These are phyloP conservation scores for Lactarius akahatsu DNA, from an alignment of 768 basidiomycete genomes.

Conservation along the genomic window DNA sequence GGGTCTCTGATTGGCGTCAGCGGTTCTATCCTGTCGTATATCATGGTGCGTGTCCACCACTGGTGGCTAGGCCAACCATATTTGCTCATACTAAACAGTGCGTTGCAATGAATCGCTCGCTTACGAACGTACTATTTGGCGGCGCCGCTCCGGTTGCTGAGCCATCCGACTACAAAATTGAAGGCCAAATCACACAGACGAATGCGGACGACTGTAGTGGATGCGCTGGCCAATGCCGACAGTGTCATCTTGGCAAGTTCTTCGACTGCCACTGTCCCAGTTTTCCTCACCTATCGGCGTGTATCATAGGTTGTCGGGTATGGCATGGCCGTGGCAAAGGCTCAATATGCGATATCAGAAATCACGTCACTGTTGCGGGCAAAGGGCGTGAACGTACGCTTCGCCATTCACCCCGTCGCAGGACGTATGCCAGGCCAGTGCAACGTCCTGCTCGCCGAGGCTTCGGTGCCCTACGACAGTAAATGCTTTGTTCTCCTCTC, in stretches of 20 bases:
- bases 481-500: constrained; percentile 32
- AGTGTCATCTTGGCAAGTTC: constrained; percentile 70
- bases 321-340: constrained; percentile 91
- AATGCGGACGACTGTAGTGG: constrained; percentile 79
- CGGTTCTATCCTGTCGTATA: constrained; percentile 88
- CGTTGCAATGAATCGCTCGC: constrained; percentile 87
- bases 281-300: neutral
- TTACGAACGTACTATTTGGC: constrained; percentile 84
- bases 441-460: constrained; percentile 88
- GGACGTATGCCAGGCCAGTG: constrained; percentile 94
- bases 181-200: constrained; percentile 76
- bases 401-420: constrained; percentile 88
- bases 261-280: neutral
- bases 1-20: constrained; percentile 88
- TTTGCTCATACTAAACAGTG: constrained; percentile 49
- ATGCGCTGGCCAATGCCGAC: constrained; percentile 74
- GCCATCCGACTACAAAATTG: constrained; percentile 67
- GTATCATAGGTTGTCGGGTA: constrained; percentile 71
- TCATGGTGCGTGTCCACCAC: constrained; percentile 61
- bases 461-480: constrained; percentile 89
- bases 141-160: constrained; percentile 64
- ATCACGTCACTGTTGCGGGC: constrained; percentile 70
- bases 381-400: constrained; percentile 77
- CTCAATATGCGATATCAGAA: constrained; percentile 73
- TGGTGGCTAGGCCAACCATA: constrained; percentile 1